Percentiles rank a stretch among this genome's conserved stretches.
Conservation (phyloP, 1,284 basidiomycete species). For the Moesziomyces globuligerus region DNA sequence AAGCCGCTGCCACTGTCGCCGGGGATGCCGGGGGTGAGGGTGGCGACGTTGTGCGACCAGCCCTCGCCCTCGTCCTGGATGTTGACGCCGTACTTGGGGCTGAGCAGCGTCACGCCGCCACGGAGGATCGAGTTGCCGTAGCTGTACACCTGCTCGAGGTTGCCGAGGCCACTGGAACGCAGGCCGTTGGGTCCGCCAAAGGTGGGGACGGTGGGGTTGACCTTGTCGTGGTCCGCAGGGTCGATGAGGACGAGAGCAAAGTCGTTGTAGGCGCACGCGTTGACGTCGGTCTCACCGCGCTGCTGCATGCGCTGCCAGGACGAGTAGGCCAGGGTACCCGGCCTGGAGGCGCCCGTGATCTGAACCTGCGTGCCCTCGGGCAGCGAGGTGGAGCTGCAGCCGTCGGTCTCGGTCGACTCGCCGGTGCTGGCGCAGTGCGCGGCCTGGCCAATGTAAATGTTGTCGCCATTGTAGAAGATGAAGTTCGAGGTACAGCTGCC, state of each 20-base stretch:
- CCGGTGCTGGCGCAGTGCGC: constrained; percentile 51
- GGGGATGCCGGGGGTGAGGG: constrained; percentile 47
- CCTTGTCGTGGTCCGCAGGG: constrained; percentile 48
- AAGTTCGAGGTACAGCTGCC: constrained; percentile 55
- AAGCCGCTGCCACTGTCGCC: constrained; percentile 51
- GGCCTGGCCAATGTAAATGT: constrained; percentile 52
- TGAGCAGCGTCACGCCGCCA: constrained; percentile 42
- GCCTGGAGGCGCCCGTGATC: constrained; percentile 48
- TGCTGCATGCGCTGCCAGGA: constrained; percentile 53
- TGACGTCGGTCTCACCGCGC: constrained; percentile 41
- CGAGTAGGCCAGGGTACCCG: constrained; percentile 43
- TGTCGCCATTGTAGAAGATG: constrained; percentile 41
- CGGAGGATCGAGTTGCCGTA: constrained; percentile 57
- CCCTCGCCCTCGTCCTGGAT: constrained; percentile 42
- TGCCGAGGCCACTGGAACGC: constrained; percentile 21
- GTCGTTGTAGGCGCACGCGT: constrained; percentile 53
- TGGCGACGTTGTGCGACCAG: constrained; percentile 48
- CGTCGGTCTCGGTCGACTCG: constrained; percentile 38
- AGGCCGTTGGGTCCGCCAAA: constrained; percentile 52
- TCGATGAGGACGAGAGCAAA: constrained; percentile 48
- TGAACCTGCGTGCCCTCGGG: constrained; percentile 48
- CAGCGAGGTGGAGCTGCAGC: constrained; percentile 41
- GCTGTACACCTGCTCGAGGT: constrained; percentile 43
- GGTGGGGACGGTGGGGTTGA: constrained; percentile 51
- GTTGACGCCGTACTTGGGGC: constrained; percentile 52